Base-by-base conservation (phyloP, 768 basidiomycete species). In the Leucocoprinus sp. region DNA sequence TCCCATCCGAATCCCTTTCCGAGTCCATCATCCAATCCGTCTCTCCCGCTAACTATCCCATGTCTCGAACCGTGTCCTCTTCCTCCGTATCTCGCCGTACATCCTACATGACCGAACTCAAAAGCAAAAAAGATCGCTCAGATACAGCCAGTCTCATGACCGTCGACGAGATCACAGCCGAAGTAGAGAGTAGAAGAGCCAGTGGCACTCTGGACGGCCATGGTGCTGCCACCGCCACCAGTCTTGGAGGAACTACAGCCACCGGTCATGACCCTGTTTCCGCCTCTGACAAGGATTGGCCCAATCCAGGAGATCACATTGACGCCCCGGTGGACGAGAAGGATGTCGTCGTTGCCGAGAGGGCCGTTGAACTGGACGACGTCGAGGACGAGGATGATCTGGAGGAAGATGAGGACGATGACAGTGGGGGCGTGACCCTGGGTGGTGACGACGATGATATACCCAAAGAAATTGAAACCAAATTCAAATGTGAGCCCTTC, bases 151-250 rank as follows among this genome's bases (percentile, higher is more conserved):
- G 88, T 54, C 65, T 97, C 55, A 74, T 97, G 63, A 99, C 95
- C 0, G 89, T 99, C 18, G 95, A 99, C 57, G 92, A 99, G 64
- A 96, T 99, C 56, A 97, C 96, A 0, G 93, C 91, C 8, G 87
- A 95, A 57, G 87, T 99, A 6, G 95, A 79, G 56, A 89, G 80
- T 55, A 69, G 78, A 28, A 66, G 76, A 48, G 76, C 72, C 43
- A 80, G 75, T 54, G 72, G 67, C 54, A 65, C 57, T 8, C 53
- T 66, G 14, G 67, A 69, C 29, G 66, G 64, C 3, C 31, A 31
- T 14, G 31, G 31, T 5, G 31, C 9, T 4, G 31, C 5, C 4
- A 31, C 31, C 6, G 11, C 31, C 4, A 31, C 31, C 9, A 31
- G 31, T 31, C 14, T 31, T 4, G 31, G 31, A 8, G 31, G 31